Evolutionary conservation across 2,329 filamentous ascomycete genomes (phyloP), one percentile per base, ranked within the genome.

Genomic region (Colletotrichum noveboracense): DNA sequence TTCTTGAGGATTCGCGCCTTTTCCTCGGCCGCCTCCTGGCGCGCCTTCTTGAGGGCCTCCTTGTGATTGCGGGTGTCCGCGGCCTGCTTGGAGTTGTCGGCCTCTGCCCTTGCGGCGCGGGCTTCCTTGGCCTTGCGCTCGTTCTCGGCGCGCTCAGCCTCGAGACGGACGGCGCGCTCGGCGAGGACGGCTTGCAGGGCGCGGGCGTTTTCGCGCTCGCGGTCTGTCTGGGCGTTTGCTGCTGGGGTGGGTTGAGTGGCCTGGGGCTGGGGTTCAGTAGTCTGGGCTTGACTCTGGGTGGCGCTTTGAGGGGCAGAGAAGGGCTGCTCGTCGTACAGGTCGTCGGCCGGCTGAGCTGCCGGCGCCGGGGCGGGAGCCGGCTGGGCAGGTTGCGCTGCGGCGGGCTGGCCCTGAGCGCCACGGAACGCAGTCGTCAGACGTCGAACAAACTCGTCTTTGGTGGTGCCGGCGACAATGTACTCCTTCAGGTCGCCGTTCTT

Each of bases 401-500:
- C 13, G 24, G 66, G 24, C 24, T 74, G 64, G n/a, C 62, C 67
- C 28, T 71, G 74, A 6, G 67, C 69, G 4, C 70, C 70, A 5
- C 67, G 72, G 9, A 71, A 34, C 60, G 87, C 87, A 71, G 84
- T 83, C 16, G 84, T 82, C 5, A 95, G 77, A 28, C 91, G 88
- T 58, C 86, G 87, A 64, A 92, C 83, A 73, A 97, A 95, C 10
- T 95, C 92, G 18, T 93, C 90, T 80, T 91, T 93, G 16, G 87
- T 85, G 10, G 91, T 89, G 10, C 93, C 93, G 1, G 91, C 86
- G 48, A 92, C 88, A 12, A 98, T 89, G 82, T 96, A 96, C 82
- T 96, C 93, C 80, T 94, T 93, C 16, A 98, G 86, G 77, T 94
- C 91, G 10, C 94, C 95, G 84, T 95, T 94, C 81, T 93, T 92